phyloP scores from a whole-genome alignment of 768 basidiomycete species.

The Harrya chromipes region DNA sequence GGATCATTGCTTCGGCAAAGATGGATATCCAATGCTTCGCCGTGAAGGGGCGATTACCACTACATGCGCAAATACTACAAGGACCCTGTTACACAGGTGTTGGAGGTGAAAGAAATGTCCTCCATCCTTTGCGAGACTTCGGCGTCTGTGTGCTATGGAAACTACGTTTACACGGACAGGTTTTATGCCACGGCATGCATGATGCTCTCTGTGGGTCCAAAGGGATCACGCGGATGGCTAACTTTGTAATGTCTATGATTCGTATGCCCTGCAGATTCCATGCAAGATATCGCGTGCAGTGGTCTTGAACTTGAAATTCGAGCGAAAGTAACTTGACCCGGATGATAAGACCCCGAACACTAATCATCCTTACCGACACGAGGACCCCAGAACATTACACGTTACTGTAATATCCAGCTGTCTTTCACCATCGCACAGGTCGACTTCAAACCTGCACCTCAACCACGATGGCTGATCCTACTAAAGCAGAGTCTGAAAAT shows the following conservation, averaged over 20 bases:
- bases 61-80: neutral
- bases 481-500: conserved; percentile 84
- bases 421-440: conserved; percentile 2
- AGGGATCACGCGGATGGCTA: neutral
- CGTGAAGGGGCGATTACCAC: too few species aligned
- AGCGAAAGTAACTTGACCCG: too few species aligned
- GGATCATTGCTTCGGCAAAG: neutral
- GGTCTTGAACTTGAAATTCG: too few species aligned
- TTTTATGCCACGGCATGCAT: neutral
- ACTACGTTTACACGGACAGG: neutral
- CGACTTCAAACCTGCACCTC: conserved; percentile 3
- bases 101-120: neutral
- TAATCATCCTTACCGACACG: neutral
- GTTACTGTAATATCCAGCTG: conserved; percentile 10
- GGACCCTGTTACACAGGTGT: neutral
- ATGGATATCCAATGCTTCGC: too few species aligned
- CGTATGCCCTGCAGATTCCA: too few species aligned
- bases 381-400: conserved; percentile 21
- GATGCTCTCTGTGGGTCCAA: conserved; percentile 1
- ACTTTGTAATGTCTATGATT: neutral
- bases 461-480: conserved; percentile 62
- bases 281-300: too few species aligned
- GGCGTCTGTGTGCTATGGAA: neutral
- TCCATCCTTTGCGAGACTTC: neutral
- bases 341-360: conserved; percentile 12